These are phyloP conservation scores for Acer negundo DNA, from an alignment of 345 rosid species.

Conservation along the genomic window DNA sequence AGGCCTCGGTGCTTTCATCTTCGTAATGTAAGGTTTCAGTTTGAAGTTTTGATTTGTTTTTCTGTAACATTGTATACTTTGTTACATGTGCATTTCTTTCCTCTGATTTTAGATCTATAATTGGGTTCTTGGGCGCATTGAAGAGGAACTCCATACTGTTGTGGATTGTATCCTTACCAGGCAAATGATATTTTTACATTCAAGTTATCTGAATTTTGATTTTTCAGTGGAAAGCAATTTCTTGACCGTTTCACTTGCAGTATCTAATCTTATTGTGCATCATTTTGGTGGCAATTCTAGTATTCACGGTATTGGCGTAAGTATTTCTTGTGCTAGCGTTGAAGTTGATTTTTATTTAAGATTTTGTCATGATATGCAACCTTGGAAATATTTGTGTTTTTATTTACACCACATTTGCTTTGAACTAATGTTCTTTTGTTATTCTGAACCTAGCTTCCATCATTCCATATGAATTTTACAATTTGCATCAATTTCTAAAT, in stretches of 20 bases:
- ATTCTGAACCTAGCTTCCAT: neutral
- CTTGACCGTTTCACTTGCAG: slow-evolving; percentile 68
- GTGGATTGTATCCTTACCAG: slow-evolving; percentile 90
- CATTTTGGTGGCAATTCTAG: slow-evolving; percentile 73
- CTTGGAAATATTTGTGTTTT: neutral
- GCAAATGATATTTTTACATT: slow-evolving; percentile 7
- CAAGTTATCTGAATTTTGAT: neutral
- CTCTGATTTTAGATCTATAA: slow-evolving; percentile 63
- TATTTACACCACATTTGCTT: neutral
- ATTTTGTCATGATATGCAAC: neutral
- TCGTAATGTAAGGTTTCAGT: slow-evolving; percentile 54
- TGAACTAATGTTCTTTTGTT: neutral
- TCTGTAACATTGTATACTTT: neutral
- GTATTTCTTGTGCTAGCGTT: slow-evolving; percentile 26
- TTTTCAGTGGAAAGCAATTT: slow-evolving; percentile 16
- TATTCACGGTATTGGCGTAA: slow-evolving; percentile 96
- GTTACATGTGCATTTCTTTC: neutral
- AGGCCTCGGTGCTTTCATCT: slow-evolving; percentile 79
- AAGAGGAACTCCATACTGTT: slow-evolving; percentile 74
- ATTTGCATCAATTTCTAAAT: neutral
- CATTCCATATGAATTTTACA: neutral
- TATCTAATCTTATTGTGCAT: slow-evolving; percentile 70
- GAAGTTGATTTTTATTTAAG: neutral
- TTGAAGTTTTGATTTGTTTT: neutral
- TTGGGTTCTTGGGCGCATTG: slow-evolving; percentile 91